phyloP scores from a whole-genome alignment of 495 filamentous ascomycete genomes.

The Trichoderma reesei region DNA sequence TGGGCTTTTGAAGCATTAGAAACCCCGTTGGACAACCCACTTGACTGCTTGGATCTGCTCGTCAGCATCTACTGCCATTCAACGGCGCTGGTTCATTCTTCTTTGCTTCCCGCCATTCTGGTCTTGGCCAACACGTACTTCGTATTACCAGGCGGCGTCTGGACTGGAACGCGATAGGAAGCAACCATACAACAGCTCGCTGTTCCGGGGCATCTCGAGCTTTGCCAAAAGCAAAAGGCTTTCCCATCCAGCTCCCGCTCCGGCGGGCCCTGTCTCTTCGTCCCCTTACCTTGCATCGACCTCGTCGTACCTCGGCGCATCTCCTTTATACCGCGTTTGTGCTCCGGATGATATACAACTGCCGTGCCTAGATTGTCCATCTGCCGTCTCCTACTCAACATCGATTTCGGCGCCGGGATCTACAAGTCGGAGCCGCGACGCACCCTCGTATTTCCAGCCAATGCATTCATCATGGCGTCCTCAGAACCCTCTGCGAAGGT shows the following conservation, averaged over 20 bases:
- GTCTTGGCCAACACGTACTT: neutral
- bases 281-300: neutral
- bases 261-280: neutral
- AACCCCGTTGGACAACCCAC: neutral
- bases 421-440: neutral
- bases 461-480: slow-evolving; percentile 1
- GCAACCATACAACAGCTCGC: no score
- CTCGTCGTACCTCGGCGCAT: neutral
- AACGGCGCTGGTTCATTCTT: neutral
- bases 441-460: neutral
- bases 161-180: no score
- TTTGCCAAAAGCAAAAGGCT: neutral
- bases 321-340: neutral
- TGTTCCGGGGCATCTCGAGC: no score
- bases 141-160: no score
- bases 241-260: neutral
- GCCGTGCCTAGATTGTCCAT: neutral
- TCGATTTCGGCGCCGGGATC: neutral
- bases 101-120: neutral
- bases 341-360: neutral
- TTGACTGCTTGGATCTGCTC: neutral
- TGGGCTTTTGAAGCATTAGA: neutral
- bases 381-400: neutral
- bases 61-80: slow-evolving; percentile 1
- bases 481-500: neutral